Evolutionary conservation across 2,329 filamentous ascomycete genomes (phyloP).

Genomic region (Aspergillus luchuensis): DNA sequence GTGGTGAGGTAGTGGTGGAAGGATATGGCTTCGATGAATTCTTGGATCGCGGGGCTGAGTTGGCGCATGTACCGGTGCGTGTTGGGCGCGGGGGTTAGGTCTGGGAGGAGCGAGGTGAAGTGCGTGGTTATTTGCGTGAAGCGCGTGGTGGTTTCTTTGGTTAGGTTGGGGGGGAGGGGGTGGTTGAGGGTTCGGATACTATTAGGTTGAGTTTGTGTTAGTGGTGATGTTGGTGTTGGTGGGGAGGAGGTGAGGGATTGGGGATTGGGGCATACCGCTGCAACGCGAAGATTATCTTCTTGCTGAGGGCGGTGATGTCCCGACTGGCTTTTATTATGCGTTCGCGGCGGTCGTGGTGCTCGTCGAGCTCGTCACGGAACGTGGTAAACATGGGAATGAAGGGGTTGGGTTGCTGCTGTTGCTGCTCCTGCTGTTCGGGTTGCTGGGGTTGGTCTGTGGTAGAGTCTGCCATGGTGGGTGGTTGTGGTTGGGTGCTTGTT

Average conservation of each 20-base stretch:
- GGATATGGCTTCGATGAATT: constrained; percentile 88
- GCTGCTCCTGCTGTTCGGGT: background rate
- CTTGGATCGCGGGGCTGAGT: constrained; percentile 80
- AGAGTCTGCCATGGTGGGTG: background rate
- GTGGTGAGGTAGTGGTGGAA: constrained; percentile 85
- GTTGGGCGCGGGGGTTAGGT: constrained; percentile 77
- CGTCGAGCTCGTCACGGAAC: constrained; percentile 85
- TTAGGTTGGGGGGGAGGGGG: constrained; percentile 66
- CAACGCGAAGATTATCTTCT: constrained; percentile 76
- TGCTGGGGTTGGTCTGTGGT: background rate
- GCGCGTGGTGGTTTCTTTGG: constrained; percentile 69
- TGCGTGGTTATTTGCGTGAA: constrained; percentile 70
- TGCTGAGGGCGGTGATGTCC: constrained; percentile 90
- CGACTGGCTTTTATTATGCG: constrained; percentile 85
- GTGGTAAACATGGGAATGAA: constrained; percentile 74
- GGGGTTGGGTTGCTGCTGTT: constrained; percentile 4
- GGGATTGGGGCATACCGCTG: background rate
- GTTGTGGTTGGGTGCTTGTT: background rate
- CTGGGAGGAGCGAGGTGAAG: constrained; percentile 67
- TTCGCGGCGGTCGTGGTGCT: constrained; percentile 91
- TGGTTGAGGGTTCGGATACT: constrained; percentile 45
- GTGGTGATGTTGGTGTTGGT: constrained; percentile 49
- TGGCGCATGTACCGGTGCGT: constrained; percentile 78
- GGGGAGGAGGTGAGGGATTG: background rate
- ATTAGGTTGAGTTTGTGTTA: background rate